Evolutionary conservation across 805 yeast genomes (phyloP), one percentile per base, ranked within the genome.

Genomic region (Candida easanensis): DNA sequence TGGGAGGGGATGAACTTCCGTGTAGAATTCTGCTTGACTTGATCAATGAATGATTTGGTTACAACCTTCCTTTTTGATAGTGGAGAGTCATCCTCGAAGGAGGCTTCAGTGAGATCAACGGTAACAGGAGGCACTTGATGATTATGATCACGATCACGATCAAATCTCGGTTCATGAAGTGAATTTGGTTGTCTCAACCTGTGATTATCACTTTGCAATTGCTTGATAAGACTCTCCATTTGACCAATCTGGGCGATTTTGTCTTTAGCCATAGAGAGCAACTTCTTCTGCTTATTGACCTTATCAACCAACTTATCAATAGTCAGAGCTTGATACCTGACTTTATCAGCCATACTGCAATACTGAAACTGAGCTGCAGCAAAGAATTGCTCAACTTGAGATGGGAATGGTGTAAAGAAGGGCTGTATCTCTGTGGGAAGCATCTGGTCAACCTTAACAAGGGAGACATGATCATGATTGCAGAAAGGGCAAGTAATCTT

Each of bases 291-390:
- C 22, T 54, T 53, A 31, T 45, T 48, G 9, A 50, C 42, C 38
- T 54, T 54, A 15, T 41, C 46, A 1, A 32, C 36, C n/a, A 56
- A 36, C 31, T 42, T 53, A 8, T 34, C 26, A 5, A 56, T 52
- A 9, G 44, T 17, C 9, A 37, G 33, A 5, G 38, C 23, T 32
- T 54, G 60, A 33, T 48, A 41, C 13, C 42, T 44, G n/a, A 53
- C 43, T 28, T 44, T 47, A n/a, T 52, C 58, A 5, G 41, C 37
- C 50, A 54, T 39, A 4, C 51, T 49, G 26, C 50, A 45, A 27
- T 49, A 53, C 26, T 56, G 60, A 41, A 56, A 56, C 41, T 51
- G 55, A 3, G 56, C 49, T 2, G 50, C 41, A 0, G 57, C 57
- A 41, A 51, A 51, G 34, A 56, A 34, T 38, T 53, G 57, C 33